Evolutionary conservation across 805 yeast species (phyloP), one percentile per base, ranked within the genome.

Genomic region (Starmerella tilneyi): DNA sequence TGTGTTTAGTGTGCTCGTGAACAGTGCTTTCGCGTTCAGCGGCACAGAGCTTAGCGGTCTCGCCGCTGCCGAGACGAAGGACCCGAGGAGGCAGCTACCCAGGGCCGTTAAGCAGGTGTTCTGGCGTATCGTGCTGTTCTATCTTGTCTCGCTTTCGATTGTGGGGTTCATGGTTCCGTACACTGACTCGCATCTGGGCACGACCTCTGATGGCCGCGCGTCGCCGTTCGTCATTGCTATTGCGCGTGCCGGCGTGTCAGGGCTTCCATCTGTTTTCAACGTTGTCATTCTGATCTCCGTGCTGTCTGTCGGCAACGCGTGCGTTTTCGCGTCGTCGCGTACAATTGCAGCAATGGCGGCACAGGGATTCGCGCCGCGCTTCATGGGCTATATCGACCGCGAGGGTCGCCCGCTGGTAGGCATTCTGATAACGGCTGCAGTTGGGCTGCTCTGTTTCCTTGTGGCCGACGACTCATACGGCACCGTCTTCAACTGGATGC

Each of bases 401-500:
- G 68, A 66, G 44, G 94, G 94, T 47, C 73, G 94, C 58, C 94
- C 95, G 15, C 60, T 81, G 44, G 75, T 73, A 43, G 89, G 85
- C 16, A 75, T 82, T 56, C 52, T 57, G 2, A 46, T 67, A 23
- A 65, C 75, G 24, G 59, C 66, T 16, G 11, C 58, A 29, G 68
- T 79, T 55, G 84, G 84, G 22, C 63, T 75, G 29, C 60, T 79
- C 20, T 74, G 79, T 39, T 79, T 75, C 61, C 66, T 82, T 36
- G 74, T 80, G 32, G 84, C 84, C 5, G 73, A 81, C 32, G 63
- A 70, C 9, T 64, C 72, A 47, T 68, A 77, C 39, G 38, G 43
- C 9, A 53, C 47, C 7, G 80, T 81, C 23, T 84, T 83, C 65
- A 68, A 69, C 53, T 83, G 92, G 92, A 63, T 83, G 62, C 67